Conservation (phyloP, 2,329 filamentous ascomycete genomes). For the Berkeleyomyces rouxiae region DNA sequence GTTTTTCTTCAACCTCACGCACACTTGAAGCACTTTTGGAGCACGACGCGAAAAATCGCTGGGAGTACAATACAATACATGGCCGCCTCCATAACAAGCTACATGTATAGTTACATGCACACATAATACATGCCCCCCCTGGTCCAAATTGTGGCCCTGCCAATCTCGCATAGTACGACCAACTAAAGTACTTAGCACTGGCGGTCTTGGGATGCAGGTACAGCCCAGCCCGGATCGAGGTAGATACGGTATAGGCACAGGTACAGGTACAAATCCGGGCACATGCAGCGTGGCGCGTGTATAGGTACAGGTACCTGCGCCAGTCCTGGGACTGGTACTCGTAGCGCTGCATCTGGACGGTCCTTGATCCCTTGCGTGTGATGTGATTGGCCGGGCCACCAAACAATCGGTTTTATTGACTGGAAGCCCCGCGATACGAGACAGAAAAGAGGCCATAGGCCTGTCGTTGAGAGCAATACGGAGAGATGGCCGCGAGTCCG, state of each 20-base stretch:
- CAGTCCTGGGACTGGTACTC: neutral
- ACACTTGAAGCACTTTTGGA: neutral
- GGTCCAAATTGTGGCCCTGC: slow-evolving; percentile 5
- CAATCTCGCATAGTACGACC: slow-evolving; percentile 12
- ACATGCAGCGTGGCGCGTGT: neutral
- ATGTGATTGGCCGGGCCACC: neutral
- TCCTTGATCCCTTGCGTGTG: neutral
- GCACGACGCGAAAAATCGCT: neutral
- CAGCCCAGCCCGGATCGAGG: neutral
- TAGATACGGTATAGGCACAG: neutral
- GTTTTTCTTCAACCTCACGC: neutral
- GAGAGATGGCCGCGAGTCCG: no score
- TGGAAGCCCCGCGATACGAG: neutral
- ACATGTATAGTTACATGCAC: neutral
- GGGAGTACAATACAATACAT: neutral
- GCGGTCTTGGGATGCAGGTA: slow-evolving; percentile 12
- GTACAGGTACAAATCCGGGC: neutral
- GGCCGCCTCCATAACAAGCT: no score
- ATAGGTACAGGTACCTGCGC: neutral
- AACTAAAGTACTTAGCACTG: slow-evolving; percentile 5
- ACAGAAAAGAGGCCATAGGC: neutral
- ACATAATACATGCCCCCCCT: neutral
- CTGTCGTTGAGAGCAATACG: no score
- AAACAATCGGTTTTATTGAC: neutral
- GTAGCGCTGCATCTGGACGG: neutral